These are phyloP conservation scores for Cryptosporidium canis DNA, from an alignment of 169 alveolate genomes.

Conservation along the genomic window DNA sequence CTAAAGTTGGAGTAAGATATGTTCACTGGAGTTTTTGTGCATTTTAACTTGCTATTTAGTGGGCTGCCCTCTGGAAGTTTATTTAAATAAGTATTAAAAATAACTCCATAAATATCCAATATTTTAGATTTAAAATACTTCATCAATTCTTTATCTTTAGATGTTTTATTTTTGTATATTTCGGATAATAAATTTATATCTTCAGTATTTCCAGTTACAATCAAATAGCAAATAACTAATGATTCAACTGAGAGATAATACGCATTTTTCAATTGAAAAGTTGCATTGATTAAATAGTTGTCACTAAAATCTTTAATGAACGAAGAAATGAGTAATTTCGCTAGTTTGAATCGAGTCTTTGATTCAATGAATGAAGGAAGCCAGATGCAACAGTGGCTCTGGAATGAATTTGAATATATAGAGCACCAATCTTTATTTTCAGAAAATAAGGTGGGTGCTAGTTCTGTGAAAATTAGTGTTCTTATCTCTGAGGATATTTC, in stretches of 20 bases:
- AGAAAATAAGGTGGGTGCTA: not conserved
- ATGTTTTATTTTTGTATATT: not conserved
- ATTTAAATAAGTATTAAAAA: constrained; percentile 9
- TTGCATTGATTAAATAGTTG: not conserved
- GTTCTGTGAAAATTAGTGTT: not conserved
- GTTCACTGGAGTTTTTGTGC: not conserved
- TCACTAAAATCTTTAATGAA: not conserved
- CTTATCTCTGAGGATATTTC: not conserved
- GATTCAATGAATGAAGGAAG: constrained; percentile 54
- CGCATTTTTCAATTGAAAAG: constrained; percentile 11
- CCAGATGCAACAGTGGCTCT: constrained; percentile 28
- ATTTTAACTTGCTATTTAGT: not conserved
- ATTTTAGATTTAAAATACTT: constrained; percentile 3
- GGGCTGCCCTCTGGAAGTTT: constrained; percentile 17
- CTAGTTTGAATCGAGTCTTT: constrained; percentile 25
- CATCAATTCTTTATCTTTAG: not conserved
- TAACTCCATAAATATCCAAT: not conserved
- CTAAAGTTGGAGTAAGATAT: constrained; percentile 20
- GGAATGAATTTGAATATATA: not conserved
- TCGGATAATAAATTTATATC: not conserved
- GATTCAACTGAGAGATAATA: constrained; percentile 21
- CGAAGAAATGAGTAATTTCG: constrained; percentile 32
- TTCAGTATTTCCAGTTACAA: not conserved
- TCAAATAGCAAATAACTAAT: constrained; percentile 1
- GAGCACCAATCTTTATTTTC: constrained; percentile 1